Evolutionary conservation across 2,329 filamentous ascomycete genomes (phyloP).

Genomic region (Fusarium poae): DNA sequence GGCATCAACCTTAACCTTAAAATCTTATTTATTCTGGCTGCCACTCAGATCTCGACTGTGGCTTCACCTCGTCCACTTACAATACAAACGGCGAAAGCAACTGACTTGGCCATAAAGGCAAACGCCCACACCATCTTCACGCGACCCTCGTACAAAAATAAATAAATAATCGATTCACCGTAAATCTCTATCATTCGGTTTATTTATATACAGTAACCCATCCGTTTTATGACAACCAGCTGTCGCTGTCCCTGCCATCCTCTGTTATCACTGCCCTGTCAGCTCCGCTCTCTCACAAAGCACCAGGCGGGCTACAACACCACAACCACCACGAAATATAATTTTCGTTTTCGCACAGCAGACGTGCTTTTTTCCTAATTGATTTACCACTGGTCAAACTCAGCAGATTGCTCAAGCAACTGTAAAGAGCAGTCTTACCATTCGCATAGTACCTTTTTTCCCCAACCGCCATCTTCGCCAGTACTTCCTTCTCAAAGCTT

Average conservation of each 20-base stretch:
- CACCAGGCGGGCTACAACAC: conserved; percentile 21
- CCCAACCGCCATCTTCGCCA: conserved; percentile 5
- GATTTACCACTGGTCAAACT: conserved; percentile 9
- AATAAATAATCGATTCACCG: conserved; percentile 2
- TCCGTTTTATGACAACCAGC: background rate
- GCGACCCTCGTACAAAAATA: conserved; percentile 32
- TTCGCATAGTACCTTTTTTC: conserved; percentile 4
- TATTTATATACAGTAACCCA: conserved; percentile 7
- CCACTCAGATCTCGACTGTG: conserved; percentile 37
- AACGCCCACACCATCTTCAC: conserved; percentile 30
- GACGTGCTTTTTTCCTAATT: conserved; percentile 1
- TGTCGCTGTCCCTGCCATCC: conserved; percentile 11
- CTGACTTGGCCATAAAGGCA: conserved; percentile 11
- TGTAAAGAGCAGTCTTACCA: background rate
- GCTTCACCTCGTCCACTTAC: conserved; percentile 37
- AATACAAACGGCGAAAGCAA: conserved; percentile 15
- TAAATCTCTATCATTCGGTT: conserved; percentile 8
- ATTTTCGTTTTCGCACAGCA: conserved; percentile 4
- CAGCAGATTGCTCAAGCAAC: conserved; percentile 12
- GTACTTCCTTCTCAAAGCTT: conserved; percentile 9
- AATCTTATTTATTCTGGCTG: conserved; percentile 43
- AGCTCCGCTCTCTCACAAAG: conserved; percentile 18
- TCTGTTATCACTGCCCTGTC: conserved; percentile 14
- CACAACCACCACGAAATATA: conserved; percentile 19
- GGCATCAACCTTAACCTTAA: conserved; percentile 40